These are phyloP conservation scores for Cardamine chenopodiifolia DNA, from an alignment of 345 rosid genomes.

Conservation along the genomic window DNA sequence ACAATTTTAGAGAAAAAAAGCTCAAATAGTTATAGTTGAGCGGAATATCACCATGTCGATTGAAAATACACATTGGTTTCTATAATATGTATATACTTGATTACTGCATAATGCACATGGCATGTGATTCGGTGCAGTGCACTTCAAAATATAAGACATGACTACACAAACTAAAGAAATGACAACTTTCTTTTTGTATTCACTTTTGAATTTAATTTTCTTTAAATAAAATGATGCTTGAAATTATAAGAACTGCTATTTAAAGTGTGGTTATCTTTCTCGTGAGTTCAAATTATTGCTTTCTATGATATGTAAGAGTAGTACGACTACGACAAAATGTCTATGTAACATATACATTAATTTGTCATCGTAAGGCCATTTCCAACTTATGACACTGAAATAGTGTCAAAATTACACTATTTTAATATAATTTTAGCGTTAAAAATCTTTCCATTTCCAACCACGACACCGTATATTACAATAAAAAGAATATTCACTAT, in stretches of 20 bases:
- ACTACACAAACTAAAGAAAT: conserved; percentile 33
- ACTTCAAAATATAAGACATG: conserved; percentile 27
- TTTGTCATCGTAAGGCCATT: conserved; percentile 22
- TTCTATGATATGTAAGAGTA: conserved; percentile 6
- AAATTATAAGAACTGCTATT: background rate
- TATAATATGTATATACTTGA: background rate
- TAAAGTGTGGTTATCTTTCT: background rate
- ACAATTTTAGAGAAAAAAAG: background rate
- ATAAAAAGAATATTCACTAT: no score
- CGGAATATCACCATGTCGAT: background rate
- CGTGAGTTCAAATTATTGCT: background rate
- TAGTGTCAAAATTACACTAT: no score
- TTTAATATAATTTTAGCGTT: no score
- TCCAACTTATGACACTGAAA: no score
- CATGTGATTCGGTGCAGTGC: conserved; percentile 38
- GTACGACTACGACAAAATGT: conserved; percentile 1
- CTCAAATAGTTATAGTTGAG: conserved; percentile 17
- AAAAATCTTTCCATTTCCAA: no score
- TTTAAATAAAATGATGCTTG: background rate
- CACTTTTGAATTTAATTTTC: background rate
- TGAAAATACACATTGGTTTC: conserved; percentile 10
- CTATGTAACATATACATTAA: background rate
- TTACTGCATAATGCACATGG: conserved; percentile 29
- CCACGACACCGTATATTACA: no score
- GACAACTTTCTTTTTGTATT: conserved; percentile 17